Evolutionary conservation across 768 basidiomycete species (phyloP), one percentile per base, ranked within the genome.

Genomic region (Amyloporia xantha): DNA sequence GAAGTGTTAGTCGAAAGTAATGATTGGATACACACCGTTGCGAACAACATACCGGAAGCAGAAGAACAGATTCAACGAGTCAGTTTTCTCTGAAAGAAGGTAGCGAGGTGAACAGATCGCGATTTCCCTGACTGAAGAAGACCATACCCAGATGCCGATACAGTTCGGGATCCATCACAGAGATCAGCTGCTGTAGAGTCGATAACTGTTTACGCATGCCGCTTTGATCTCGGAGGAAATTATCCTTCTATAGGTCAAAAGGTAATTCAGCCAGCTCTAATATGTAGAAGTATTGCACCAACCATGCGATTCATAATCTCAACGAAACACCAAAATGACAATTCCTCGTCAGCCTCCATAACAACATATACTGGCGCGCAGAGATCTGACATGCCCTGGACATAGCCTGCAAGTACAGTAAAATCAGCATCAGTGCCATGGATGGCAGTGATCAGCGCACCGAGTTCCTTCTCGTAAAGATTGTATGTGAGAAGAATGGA

Each of bases 321-420:
- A 19, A 89, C 92, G 60, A 99, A 92, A 61, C 91, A 92, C 93
- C 94, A 97, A 68, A 97, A 98, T 1, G 90, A 91, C 68, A 91
- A 67, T 46, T 86, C 87, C 59, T 95, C 93, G 54, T 96, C 86
- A 5, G 82, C 88, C 45, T 77, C 83, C 78, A 90, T 84, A 13
- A 93, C 89, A 21, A 98, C 84, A 60, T 97, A 98, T 5, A 98
- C 68, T 11, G 96, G 96, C 3, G 91, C 86, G 57, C 90, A 89
- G 12, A 99, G 77, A 66, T 99, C 96, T 2, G 90, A 92, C 96
- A 98, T 98, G 26, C 96, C 96, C 66, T 98, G 96, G 4, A 98
- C 96, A 64, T 98, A 97, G 24, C 94, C 92, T 86, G 52, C 49
- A 43, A 30, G n/a, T 47, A 42, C 50, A 41, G 10, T 2, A 37